These are phyloP conservation scores for Fusarium xylarioides DNA, from an alignment of 2,329 filamentous ascomycete species.

Conservation along the genomic window DNA sequence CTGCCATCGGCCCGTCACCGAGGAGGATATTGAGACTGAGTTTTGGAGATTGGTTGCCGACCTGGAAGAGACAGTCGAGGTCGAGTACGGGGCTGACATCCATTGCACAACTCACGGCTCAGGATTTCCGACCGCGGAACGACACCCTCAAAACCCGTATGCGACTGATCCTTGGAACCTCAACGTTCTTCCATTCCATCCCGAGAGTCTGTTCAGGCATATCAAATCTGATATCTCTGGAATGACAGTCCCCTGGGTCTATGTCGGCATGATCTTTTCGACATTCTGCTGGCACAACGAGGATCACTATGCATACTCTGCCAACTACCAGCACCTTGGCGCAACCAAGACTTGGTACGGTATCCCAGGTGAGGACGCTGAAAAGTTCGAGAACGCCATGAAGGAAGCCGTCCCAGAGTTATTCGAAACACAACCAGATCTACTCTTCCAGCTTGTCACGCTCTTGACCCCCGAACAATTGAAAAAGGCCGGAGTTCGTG, in stretches of 20 bases:
- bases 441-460: constrained; percentile 97
- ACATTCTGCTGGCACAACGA: constrained; percentile 99
- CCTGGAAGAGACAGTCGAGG: constrained; percentile 93
- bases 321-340: constrained; percentile 98
- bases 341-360: constrained; percentile 99
- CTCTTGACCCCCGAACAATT: constrained; percentile 92
- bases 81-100: constrained; percentile 97
- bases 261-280: constrained; percentile 99
- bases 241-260: constrained; percentile 99
- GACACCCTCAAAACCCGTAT: constrained; percentile 86
- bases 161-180: constrained; percentile 95
- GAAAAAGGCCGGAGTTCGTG: constrained; percentile 89
- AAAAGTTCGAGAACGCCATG: constrained; percentile 97
- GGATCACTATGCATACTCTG: constrained; percentile 96
- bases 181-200: constrained; percentile 88
- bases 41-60: constrained; percentile 97
- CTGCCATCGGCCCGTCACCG: constrained; percentile 81
- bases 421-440: constrained; percentile 95
- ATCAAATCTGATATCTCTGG: constrained; percentile 99
- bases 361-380: constrained; percentile 90
- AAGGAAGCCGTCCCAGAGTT: constrained; percentile 92
- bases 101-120: constrained; percentile 98
- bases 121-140: constrained; percentile 94
- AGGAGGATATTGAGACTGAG: constrained; percentile 95
- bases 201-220: constrained; percentile 92